Percentiles rank a stretch among this genome's conserved stretches.
phyloP scores from a whole-genome alignment of 345 rosid genomes.

The Balakata baccata region DNA sequence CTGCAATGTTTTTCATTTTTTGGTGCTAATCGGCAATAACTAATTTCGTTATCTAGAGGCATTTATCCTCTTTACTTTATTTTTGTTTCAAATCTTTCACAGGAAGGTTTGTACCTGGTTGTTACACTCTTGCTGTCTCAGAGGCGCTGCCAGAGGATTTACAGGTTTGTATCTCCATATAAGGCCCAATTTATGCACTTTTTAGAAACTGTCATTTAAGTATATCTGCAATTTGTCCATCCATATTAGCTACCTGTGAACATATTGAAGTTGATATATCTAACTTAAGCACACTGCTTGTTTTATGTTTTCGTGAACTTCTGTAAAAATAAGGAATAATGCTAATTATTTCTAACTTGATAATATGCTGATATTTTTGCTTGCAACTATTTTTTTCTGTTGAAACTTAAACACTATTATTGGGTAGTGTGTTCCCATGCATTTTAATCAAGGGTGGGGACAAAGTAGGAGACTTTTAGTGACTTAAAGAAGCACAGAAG shows the following conservation, averaged over 20 bases:
- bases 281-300: not conserved
- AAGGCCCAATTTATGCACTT: not conserved
- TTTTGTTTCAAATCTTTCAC: slow-evolving; percentile 12
- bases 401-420: not conserved
- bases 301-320: not conserved
- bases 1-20: not conserved
- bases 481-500: too few relatives aligned
- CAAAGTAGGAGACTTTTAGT: too few relatives aligned
- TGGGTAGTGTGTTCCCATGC: too few relatives aligned
- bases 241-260: not conserved
- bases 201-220: not conserved
- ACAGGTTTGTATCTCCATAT: slow-evolving; percentile 47
- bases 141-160: slow-evolving; percentile 78
- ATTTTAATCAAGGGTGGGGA: too few relatives aligned
- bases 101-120: slow-evolving; percentile 87
- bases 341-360: not conserved
- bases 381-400: not conserved
- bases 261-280: not conserved
- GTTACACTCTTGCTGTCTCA: slow-evolving; percentile 81
- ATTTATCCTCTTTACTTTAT: not conserved
- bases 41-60: not conserved
- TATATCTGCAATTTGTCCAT: not conserved
- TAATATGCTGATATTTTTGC: not conserved
- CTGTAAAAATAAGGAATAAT: not conserved
- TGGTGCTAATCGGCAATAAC: not conserved